Evolutionary conservation across 345 rosid species (phyloP), one percentile per base, ranked within the genome.

Genomic region (Luvunga scandens): DNA sequence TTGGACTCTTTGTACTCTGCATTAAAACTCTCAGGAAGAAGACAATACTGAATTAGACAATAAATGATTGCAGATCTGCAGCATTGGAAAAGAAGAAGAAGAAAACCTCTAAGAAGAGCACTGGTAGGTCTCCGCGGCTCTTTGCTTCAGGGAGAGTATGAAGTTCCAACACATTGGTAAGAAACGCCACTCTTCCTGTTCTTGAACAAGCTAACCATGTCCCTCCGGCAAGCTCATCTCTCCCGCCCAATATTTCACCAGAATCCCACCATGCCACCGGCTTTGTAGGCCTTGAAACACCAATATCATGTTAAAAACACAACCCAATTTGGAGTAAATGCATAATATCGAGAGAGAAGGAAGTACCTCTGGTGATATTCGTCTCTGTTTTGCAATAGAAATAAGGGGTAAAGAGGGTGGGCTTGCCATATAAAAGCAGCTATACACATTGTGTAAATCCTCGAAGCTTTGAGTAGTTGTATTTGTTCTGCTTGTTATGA

Each of bases 191-290:
- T 73, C 87, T 86, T 34, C 92, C 96, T 60, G 75, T 71, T 57
- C 81, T 85, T 19, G 96, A 90, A 76, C 96, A 88, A 45, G 84
- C 96, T 79, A 90, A 13, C 95, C 95, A 91, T 69, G 95, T 91
- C 60, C 95, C 95, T 66, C 91, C 91, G 0, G 90, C 91, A 12
- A 87, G 72, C 57, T 73, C 88, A 75, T 91, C 93, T 71, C 88
- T 82, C 36, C 93, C 92, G 38, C 92, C 93, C 22, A 91, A 39
- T 71, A 88, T 87, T 28, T 87, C 89, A 27, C 83, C 14, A 6
- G 66, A 91, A 56, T 84, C 83, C 92, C 93, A 90, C 95, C 95
- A 91, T 21, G 77, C 89, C 83, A 85, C 81, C 14, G 90, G 71
- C 79, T 85, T 85, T 14, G 92, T 88, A 2, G 92, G 90, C 87